These are phyloP conservation scores for Pueraria montana DNA, from an alignment of 306 rosid genomes.

Conservation along the genomic window DNA sequence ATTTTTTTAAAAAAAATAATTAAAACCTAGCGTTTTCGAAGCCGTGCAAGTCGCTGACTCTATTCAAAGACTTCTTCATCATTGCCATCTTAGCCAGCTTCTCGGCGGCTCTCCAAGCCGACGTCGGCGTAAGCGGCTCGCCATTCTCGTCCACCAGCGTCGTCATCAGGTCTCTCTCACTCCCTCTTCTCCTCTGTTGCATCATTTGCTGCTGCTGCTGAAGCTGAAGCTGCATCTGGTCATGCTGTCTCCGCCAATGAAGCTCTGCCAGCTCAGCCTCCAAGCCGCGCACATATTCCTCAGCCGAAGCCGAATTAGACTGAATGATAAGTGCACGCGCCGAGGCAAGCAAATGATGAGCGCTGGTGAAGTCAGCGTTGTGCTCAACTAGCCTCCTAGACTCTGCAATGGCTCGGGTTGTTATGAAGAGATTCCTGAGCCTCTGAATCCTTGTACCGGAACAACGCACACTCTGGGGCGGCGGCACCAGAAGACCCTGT, in stretches of 20 bases:
- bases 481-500: slow-evolving; percentile 66
- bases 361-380: slow-evolving; percentile 61
- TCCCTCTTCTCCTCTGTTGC: slow-evolving; percentile 64
- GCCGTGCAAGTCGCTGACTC: slow-evolving; percentile 88
- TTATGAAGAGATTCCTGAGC: slow-evolving; percentile 64
- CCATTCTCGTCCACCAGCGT: slow-evolving; percentile 68
- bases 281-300: slow-evolving; percentile 61
- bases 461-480: slow-evolving; percentile 49
- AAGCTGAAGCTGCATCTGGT: slow-evolving; percentile 47
- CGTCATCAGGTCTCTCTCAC: slow-evolving; percentile 45
- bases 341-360: slow-evolving; percentile 75
- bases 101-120: slow-evolving; percentile 93
- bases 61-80: slow-evolving; percentile 77
- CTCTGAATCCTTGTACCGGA: slow-evolving; percentile 54
- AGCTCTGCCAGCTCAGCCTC: slow-evolving; percentile 83
- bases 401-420: slow-evolving; percentile 84
- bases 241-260: slow-evolving; percentile 70
- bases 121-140: slow-evolving; percentile 84
- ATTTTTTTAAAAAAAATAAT: not conserved
- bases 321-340: slow-evolving; percentile 73
- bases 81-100: slow-evolving; percentile 83
- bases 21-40: slow-evolving; percentile 92
- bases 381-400: slow-evolving; percentile 65
- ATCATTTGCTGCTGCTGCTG: slow-evolving; percentile 34
- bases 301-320: slow-evolving; percentile 50